A percentile compares a stretch with the other conserved stretches of the same genome.
Evolutionary conservation across 257 asterid genomes (phyloP).

Genomic region (Lycium ferocissimum): DNA sequence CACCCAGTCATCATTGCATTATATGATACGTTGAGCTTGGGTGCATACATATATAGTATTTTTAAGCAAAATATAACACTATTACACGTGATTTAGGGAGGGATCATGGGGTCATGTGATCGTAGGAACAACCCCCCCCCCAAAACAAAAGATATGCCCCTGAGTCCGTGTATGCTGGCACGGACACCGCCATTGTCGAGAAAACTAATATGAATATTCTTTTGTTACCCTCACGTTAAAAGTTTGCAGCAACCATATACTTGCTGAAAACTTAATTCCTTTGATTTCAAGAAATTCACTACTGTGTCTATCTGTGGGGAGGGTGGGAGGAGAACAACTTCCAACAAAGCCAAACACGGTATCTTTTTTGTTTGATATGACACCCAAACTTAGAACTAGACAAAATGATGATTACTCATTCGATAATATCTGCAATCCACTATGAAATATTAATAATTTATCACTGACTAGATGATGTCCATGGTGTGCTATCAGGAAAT

Average conservation of each 20-base stretch:
- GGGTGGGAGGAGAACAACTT: conserved; percentile 6
- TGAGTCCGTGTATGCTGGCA: not conserved
- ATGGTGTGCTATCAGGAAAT: conserved; percentile 9
- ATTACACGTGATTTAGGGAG: too few species aligned
- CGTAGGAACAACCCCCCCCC: too few species aligned
- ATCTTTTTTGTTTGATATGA: not conserved
- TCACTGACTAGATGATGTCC: not conserved
- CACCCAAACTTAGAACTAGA: not conserved
- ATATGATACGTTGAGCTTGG: too few species aligned
- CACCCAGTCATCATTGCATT: too few species aligned
- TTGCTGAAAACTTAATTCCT: not conserved
- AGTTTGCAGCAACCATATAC: conserved; percentile 19
- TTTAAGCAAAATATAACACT: too few species aligned
- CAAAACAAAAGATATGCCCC: too few species aligned
- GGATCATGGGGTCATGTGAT: too few species aligned
- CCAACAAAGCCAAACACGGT: not conserved
- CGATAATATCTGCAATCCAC: not conserved
- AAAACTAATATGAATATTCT: not conserved
- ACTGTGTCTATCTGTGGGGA: not conserved
- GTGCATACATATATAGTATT: too few species aligned
- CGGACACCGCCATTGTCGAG: not conserved
- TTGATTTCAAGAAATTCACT: not conserved
- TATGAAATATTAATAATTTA: not conserved
- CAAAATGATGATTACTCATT: not conserved
- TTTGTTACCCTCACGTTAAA: not conserved